Conservation (phyloP, 2,329 filamentous ascomycete genomes). For the Zasmidium citrigriseum region DNA sequence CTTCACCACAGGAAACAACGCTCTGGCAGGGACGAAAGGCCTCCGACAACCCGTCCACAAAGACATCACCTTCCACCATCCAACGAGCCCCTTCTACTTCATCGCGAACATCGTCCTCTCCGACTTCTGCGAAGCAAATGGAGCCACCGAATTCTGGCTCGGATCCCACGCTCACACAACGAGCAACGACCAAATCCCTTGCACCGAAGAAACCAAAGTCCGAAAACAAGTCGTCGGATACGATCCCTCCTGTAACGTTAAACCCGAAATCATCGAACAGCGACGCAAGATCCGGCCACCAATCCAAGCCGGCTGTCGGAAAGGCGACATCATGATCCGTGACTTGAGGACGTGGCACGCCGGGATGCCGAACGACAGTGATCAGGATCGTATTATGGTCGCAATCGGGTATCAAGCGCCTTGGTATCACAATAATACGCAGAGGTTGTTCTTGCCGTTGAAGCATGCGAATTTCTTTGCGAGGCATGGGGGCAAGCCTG, state of each 20-base stretch:
- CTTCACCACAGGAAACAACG: conserved; percentile 45
- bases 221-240: conserved; percentile 7
- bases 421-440: conserved; percentile 20
- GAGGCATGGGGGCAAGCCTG: conserved; percentile 13
- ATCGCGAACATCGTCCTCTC: conserved; percentile 57
- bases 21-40: conserved; percentile 38
- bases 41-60: conserved; percentile 58
- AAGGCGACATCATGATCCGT: conserved; percentile 58
- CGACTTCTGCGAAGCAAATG: conserved; percentile 54
- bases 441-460: conserved; percentile 16
- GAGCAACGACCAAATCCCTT: conserved; percentile 49
- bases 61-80: conserved; percentile 61
- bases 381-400: conserved; percentile 31
- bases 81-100: conserved; percentile 55
- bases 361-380: conserved; percentile 59
- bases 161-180: conserved; percentile 49
- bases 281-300: conserved; percentile 44
- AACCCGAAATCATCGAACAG: conserved; percentile 41
- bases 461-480: conserved; percentile 20
- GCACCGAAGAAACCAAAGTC: conserved; percentile 50
- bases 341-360: conserved; percentile 65
- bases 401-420: conserved; percentile 29
- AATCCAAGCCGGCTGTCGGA: conserved; percentile 53
- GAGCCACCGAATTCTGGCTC: conserved; percentile 60
- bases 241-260: conserved; percentile 50